These are phyloP conservation scores for Heterobasidion annosum DNA, from an alignment of 1,284 basidiomycete genomes.

Conservation along the genomic window DNA sequence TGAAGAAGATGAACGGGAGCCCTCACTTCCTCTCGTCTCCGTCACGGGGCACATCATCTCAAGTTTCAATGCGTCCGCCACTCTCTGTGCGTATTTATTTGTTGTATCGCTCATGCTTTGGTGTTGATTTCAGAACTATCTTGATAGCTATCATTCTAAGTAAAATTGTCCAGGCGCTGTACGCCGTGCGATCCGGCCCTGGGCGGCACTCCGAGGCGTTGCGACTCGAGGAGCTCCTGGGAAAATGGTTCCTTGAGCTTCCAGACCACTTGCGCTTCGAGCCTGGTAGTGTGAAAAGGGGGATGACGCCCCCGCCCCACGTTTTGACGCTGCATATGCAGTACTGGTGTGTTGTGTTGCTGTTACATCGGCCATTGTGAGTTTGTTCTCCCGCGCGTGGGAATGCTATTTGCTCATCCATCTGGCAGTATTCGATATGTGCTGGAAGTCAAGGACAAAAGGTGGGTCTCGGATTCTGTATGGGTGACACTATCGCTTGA, in stretches of 20 bases:
- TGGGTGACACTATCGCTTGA: neutral
- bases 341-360: constrained; percentile 75
- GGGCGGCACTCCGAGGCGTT: constrained; percentile 50
- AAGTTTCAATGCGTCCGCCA: constrained; percentile 69
- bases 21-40: constrained; percentile 18
- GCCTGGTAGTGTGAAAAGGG: constrained; percentile 31
- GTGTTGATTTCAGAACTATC: neutral
- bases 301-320: constrained; percentile 45
- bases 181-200: constrained; percentile 54
- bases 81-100: constrained; percentile 45
- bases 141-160: constrained; percentile 50
- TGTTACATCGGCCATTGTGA: constrained; percentile 79
- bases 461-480: constrained; percentile 5
- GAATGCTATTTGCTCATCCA: neutral
- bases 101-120: neutral
- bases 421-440: constrained; percentile 11
- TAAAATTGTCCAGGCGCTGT: constrained; percentile 65
- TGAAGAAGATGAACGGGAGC: constrained; percentile 17
- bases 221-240: constrained; percentile 57
- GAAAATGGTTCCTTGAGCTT: constrained; percentile 73
- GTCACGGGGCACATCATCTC: constrained; percentile 51
- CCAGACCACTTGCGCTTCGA: constrained; percentile 63
- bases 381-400: constrained; percentile 14
- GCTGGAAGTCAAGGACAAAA: constrained; percentile 5
- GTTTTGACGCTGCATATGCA: constrained; percentile 76